Evolutionary conservation across 805 yeast species (phyloP).

Genomic region (Naumovozyma dairenensis): DNA sequence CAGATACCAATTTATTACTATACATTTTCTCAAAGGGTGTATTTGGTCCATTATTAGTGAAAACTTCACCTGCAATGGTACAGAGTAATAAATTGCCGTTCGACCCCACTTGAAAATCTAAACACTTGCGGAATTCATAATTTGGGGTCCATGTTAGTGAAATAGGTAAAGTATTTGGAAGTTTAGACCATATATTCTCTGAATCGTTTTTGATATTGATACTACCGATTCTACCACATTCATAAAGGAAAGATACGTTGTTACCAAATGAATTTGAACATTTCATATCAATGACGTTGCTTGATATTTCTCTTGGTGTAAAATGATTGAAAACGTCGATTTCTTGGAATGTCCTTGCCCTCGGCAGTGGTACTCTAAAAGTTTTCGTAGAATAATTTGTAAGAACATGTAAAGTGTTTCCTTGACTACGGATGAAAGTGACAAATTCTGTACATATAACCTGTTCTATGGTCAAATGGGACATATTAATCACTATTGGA

Average conservation of each 20-base stretch:
- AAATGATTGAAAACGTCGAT: constrained; percentile 31
- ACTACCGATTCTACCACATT: constrained; percentile 49
- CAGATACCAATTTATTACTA: constrained; percentile 29
- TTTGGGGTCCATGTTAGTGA: constrained; percentile 50
- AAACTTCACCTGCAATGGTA: constrained; percentile 62
- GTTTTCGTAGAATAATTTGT: constrained; percentile 48
- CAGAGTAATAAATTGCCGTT: constrained; percentile 64
- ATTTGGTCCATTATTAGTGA: constrained; percentile 11
- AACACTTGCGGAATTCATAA: constrained; percentile 37
- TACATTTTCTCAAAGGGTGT: constrained; percentile 14
- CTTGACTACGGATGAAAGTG: constrained; percentile 52
- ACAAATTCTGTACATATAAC: constrained; percentile 59
- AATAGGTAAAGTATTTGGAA: constrained; percentile 38
- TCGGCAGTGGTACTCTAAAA: constrained; percentile 34
- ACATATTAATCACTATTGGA: constrained; percentile 15
- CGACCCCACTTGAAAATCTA: constrained; percentile 55
- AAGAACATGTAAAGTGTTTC: constrained; percentile 55
- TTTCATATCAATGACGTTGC: constrained; percentile 25
- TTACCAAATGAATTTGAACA: constrained; percentile 30
- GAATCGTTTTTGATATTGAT: constrained; percentile 14
- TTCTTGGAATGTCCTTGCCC: constrained; percentile 13
- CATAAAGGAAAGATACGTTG: constrained; percentile 40
- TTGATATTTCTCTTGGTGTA: constrained; percentile 19
- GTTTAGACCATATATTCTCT: constrained; percentile 24
- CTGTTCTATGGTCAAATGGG: constrained; percentile 34